Evolutionary conservation across 495 filamentous ascomycete species (phyloP).

Genomic region (Sordaria brevicollis): DNA sequence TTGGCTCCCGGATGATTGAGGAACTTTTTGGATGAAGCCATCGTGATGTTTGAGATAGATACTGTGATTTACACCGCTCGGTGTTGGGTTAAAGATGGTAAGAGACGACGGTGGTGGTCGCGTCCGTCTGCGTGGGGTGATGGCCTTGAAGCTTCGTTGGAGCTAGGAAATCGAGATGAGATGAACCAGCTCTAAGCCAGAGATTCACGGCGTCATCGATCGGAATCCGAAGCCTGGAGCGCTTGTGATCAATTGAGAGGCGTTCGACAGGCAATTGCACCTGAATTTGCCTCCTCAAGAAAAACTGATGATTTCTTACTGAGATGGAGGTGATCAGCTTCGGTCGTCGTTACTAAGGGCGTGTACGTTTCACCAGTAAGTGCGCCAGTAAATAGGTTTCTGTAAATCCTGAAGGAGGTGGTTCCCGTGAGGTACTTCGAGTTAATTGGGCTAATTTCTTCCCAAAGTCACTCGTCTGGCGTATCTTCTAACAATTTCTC

Average conservation of each 20-base stretch:
- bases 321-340: not conserved
- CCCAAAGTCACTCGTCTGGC: no score
- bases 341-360: not conserved
- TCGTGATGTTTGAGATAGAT: not conserved
- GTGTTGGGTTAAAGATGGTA: no score
- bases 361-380: no score
- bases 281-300: not conserved
- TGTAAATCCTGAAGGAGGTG: no score
- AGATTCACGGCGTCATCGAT: not conserved
- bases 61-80: not conserved
- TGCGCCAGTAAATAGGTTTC: no score
- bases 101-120: not conserved
- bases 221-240: not conserved
- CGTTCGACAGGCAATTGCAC: not conserved
- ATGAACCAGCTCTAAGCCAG: not conserved
- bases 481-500: no score
- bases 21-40: constrained; percentile 11
- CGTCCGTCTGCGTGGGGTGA: not conserved
- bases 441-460: no score
- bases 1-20: constrained; percentile 24
- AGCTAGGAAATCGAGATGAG: not conserved
- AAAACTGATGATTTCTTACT: not conserved
- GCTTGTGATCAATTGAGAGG: not conserved
- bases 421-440: no score
- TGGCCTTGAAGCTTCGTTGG: not conserved